phyloP scores from a whole-genome alignment of 2,329 filamentous ascomycete species.

The Annulohypoxylon truncatum region DNA sequence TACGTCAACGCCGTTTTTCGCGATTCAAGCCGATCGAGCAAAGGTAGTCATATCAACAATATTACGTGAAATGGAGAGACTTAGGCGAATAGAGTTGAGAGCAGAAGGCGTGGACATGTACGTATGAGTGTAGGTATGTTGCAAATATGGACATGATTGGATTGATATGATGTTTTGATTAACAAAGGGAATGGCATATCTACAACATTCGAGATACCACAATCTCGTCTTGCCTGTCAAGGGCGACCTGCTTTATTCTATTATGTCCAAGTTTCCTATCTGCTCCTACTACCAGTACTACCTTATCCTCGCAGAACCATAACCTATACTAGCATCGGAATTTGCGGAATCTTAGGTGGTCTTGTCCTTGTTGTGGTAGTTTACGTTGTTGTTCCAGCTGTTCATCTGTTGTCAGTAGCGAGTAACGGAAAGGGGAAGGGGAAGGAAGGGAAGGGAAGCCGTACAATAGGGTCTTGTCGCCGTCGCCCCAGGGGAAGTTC shows the following conservation, averaged over 20 bases:
- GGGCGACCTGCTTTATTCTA: conserved; percentile 17
- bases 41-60: neutral
- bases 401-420: conserved; percentile 37
- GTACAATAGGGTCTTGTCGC: conserved; percentile 87
- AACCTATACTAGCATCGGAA: neutral
- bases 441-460: conserved; percentile 42
- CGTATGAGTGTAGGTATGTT: neutral
- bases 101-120: neutral
- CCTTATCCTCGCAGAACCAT: neutral
- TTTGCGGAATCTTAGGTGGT: conserved; percentile 54
- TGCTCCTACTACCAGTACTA: neutral
- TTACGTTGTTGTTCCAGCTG: conserved; percentile 94
- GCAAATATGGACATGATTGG: conserved; percentile 6
- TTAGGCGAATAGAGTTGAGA: too few relatives aligned
- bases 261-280: conserved; percentile 5
- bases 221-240: conserved; percentile 16
- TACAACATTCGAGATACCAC: conserved; percentile 25
- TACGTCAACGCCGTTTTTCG: neutral
- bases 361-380: conserved; percentile 97
- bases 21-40: neutral
- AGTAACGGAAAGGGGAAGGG: neutral
- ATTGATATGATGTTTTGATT: conserved; percentile 15
- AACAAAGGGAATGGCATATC: conserved; percentile 36
- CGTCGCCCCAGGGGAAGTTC: conserved; percentile 95
- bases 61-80: neutral